Percentiles rank a stretch among this genome's conserved stretches.
Evolutionary conservation across 257 asterid species (phyloP).

Genomic region (Buddleja alternifolia): DNA sequence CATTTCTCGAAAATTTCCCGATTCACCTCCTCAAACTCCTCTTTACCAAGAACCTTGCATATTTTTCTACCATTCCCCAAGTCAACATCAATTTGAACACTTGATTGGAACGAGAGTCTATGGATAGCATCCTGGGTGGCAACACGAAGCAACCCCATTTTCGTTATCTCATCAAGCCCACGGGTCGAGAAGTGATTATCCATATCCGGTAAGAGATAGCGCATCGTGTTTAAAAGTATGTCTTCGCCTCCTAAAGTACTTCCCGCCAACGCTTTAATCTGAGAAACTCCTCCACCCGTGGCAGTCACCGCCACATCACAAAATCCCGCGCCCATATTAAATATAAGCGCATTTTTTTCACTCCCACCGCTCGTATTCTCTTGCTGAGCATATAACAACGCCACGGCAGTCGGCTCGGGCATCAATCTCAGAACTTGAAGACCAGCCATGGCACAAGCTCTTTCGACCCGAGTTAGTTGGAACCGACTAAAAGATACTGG

Average conservation of each 20-base stretch:
- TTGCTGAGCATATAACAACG: conserved; percentile 81
- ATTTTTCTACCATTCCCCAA: conserved; percentile 60
- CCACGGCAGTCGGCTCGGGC: conserved; percentile 96
- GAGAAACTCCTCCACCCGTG: conserved; percentile 86
- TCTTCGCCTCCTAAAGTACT: conserved; percentile 81
- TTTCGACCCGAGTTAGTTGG: conserved; percentile 71
- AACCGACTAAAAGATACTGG: conserved; percentile 88
- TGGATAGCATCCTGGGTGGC: conserved; percentile 83
- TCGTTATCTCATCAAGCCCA: conserved; percentile 62
- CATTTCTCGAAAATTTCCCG: conserved; percentile 59
- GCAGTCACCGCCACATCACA: conserved; percentile 82
- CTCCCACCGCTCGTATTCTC: conserved; percentile 66
- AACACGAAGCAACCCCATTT: conserved; percentile 74
- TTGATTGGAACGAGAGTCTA: conserved; percentile 52
- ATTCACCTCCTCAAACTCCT: conserved; percentile 70
- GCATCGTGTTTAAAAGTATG: conserved; percentile 69
- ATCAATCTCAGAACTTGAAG: conserved; percentile 79
- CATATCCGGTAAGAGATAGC: conserved; percentile 61
- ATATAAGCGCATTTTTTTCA: conserved; percentile 73
- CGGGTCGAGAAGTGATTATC: conserved; percentile 55
- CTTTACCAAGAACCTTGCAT: conserved; percentile 47
- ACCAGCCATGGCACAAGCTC: conserved; percentile 96
- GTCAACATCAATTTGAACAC: conserved; percentile 55
- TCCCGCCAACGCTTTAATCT: conserved; percentile 77
- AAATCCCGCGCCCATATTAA: conserved; percentile 95